These are phyloP conservation scores for Fraxinus albicans DNA, from an alignment of 305 asterid species.

Conservation along the genomic window DNA sequence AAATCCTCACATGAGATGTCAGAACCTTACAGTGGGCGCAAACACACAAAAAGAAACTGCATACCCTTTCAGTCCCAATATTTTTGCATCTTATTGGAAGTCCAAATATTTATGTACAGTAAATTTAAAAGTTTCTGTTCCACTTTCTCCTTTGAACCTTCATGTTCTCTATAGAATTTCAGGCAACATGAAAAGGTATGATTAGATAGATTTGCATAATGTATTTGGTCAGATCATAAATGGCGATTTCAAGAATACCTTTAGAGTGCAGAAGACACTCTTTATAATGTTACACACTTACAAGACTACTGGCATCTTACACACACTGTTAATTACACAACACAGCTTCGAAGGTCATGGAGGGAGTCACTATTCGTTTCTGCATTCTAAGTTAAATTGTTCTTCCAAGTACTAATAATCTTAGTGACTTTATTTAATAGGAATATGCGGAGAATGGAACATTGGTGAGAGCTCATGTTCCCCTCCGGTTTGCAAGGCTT, in stretches of 20 bases:
- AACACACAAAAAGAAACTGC: background rate
- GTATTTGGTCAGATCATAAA: background rate
- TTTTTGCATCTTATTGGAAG: background rate
- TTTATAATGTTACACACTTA: background rate
- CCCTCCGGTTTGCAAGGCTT: constrained; percentile 85
- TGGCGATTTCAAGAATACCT: background rate
- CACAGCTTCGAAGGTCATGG: background rate
- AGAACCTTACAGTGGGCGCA: background rate
- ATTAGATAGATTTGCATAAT: background rate
- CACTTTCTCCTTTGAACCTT: background rate
- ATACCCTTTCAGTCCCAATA: background rate
- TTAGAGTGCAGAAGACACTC: background rate
- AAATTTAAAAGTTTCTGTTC: background rate
- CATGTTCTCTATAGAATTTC: background rate
- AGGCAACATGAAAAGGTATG: background rate
- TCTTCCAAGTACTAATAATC: background rate
- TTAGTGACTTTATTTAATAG: constrained; percentile 29
- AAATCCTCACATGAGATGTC: background rate
- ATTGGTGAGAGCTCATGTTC: constrained; percentile 74
- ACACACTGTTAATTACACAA: background rate
- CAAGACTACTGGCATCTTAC: background rate
- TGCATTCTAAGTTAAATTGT: background rate
- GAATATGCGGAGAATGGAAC: constrained; percentile 81
- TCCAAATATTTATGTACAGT: background rate
- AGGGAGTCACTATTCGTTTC: background rate